These are phyloP conservation scores for Hemileccinum impolitum DNA, from an alignment of 768 basidiomycete genomes.

Conservation along the genomic window DNA sequence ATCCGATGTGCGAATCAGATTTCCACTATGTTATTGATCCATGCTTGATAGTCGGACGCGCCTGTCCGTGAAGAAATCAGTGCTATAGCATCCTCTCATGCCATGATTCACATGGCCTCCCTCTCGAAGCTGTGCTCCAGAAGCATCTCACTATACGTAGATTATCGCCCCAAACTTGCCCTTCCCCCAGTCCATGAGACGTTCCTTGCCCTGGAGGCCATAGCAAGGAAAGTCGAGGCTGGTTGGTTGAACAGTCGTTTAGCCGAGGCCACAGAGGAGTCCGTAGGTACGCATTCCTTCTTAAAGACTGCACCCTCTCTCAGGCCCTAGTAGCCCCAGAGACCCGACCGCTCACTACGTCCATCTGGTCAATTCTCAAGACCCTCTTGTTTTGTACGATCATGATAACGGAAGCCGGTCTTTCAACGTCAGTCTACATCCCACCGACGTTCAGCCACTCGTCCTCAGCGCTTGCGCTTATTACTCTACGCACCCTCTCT, in stretches of 20 bases:
- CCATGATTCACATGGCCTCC: conserved; percentile 37
- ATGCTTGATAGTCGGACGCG: conserved; percentile 27
- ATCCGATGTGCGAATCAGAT: neutral
- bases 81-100: conserved; percentile 32
- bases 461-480: conserved; percentile 50
- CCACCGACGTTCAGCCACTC: conserved; percentile 37
- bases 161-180: conserved; percentile 30
- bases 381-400: conserved; percentile 71
- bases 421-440: conserved; percentile 53
- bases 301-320: conserved; percentile 5
- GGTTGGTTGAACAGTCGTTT: conserved; percentile 47
- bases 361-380: conserved; percentile 68
- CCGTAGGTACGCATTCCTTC: conserved; percentile 34
- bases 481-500: conserved; percentile 54
- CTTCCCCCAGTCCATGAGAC: conserved; percentile 26
- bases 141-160: conserved; percentile 33
- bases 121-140: conserved; percentile 40
- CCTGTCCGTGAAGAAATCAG: conserved; percentile 36
- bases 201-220: conserved; percentile 28
- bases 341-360: conserved; percentile 42
- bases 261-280: conserved; percentile 19
- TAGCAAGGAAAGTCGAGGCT: conserved; percentile 43
- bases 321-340: conserved; percentile 36
- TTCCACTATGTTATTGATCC: neutral
- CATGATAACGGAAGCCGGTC: conserved; percentile 63